A percentile compares a stretch with the other conserved stretches of the same genome.
Conservation (phyloP, 2,329 filamentous ascomycete genomes). For the Thelonectria rubi region DNA sequence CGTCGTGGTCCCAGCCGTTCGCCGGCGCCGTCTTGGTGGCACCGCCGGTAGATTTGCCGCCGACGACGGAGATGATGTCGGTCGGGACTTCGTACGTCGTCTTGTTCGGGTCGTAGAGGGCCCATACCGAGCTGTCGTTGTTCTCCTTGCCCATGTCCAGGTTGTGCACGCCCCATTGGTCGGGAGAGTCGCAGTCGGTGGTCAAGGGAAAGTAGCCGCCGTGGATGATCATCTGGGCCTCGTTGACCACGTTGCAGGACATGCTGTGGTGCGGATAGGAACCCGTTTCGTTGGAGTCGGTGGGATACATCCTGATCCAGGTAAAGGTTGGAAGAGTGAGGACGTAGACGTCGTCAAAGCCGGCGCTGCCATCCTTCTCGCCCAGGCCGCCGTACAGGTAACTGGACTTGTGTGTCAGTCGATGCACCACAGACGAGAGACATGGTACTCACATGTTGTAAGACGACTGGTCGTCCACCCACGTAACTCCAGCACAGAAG, state of each 20-base stretch:
- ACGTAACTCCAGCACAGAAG: slow-evolving; percentile 69
- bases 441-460: slow-evolving; percentile 67
- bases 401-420: slow-evolving; percentile 44
- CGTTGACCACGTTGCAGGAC: slow-evolving; percentile 64
- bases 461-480: slow-evolving; percentile 66
- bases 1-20: slow-evolving; percentile 58
- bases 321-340: slow-evolving; percentile 68
- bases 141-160: slow-evolving; percentile 64
- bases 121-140: slow-evolving; percentile 57
- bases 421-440: neutral
- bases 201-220: slow-evolving; percentile 66
- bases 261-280: slow-evolving; percentile 62
- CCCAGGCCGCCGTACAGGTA: slow-evolving; percentile 69
- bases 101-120: slow-evolving; percentile 58
- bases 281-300: slow-evolving; percentile 49
- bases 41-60: slow-evolving; percentile 60
- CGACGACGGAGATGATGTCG: slow-evolving; percentile 59
- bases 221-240: slow-evolving; percentile 69
- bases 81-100: slow-evolving; percentile 62
- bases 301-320: slow-evolving; percentile 66
- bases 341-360: slow-evolving; percentile 70
- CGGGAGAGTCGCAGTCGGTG: slow-evolving; percentile 59
- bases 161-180: slow-evolving; percentile 65
- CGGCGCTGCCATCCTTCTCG: slow-evolving; percentile 54
- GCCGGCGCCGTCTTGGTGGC: slow-evolving; percentile 62